Conservation (phyloP, 2,329 filamentous ascomycete genomes). For the Aspergillus melleus region DNA sequence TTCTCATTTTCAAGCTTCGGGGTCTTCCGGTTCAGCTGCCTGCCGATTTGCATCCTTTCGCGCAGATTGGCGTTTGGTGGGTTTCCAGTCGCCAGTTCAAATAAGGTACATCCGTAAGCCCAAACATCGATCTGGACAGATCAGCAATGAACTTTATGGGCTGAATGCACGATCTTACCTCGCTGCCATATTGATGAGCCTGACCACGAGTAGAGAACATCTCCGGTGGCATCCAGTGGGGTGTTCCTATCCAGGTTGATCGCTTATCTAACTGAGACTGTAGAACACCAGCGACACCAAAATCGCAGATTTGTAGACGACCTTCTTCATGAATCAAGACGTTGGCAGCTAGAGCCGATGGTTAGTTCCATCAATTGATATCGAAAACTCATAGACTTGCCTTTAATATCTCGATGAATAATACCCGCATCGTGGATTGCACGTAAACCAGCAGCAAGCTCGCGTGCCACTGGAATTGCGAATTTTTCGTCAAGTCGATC, state of each 20-base stretch:
- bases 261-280: slow-evolving; percentile 62
- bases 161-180: slow-evolving; percentile 32
- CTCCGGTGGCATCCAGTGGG: slow-evolving; percentile 67
- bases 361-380: neutral
- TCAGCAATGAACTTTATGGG: slow-evolving; percentile 8
- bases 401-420: slow-evolving; percentile 66
- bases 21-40: slow-evolving; percentile 44
- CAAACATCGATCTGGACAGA: slow-evolving; percentile 48
- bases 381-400: slow-evolving; percentile 31
- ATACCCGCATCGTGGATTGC: slow-evolving; percentile 66
- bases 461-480: slow-evolving; percentile 64
- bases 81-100: slow-evolving; percentile 51
- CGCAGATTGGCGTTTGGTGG: slow-evolving; percentile 50
- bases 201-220: slow-evolving; percentile 46
- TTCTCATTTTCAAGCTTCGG: slow-evolving; percentile 44
- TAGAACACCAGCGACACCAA: slow-evolving; percentile 64
- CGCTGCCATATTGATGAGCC: slow-evolving; percentile 48
- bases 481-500: slow-evolving; percentile 59
- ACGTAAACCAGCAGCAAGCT: slow-evolving; percentile 61
- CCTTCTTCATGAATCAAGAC: slow-evolving; percentile 65
- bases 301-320: slow-evolving; percentile 63
- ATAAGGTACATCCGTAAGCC: slow-evolving; percentile 53
- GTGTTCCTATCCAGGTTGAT: slow-evolving; percentile 65
- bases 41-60: slow-evolving; percentile 49
- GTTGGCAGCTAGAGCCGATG: slow-evolving; percentile 53